Conservation (phyloP, 2,329 filamentous ascomycete species). For the Colletotrichum abscissum region DNA sequence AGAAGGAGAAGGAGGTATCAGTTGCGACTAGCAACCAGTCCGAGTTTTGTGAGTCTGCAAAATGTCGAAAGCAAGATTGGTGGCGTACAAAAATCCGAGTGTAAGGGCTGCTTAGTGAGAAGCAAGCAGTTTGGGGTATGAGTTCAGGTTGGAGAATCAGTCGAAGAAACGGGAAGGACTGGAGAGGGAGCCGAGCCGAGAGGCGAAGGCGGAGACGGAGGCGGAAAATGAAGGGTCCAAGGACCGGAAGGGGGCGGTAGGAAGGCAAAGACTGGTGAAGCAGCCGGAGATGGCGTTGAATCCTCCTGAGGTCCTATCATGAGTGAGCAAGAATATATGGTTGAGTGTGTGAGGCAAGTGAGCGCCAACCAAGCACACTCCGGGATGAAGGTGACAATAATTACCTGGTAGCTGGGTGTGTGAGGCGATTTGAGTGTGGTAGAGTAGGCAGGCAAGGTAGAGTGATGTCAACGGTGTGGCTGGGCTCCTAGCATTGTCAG, state of each 20-base stretch:
- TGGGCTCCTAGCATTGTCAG: conserved; percentile 3
- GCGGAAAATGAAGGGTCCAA: conserved; percentile 9
- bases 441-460: neutral
- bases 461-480: conserved; percentile 31
- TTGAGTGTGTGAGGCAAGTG: neutral
- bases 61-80: neutral
- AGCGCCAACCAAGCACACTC: neutral
- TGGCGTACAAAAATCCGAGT: too few species aligned
- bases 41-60: neutral
- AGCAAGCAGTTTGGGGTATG: neutral
- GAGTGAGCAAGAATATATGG: neutral
- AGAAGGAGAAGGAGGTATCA: neutral
- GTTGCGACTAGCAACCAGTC: neutral
- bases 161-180: conserved; percentile 4
- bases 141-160: neutral
- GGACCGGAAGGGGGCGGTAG: neutral
- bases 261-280: neutral
- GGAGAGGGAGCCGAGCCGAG: conserved; percentile 20
- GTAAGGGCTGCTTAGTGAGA: neutral
- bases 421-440: neutral
- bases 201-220: conserved; percentile 23
- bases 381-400: neutral
- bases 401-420: neutral
- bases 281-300: neutral
- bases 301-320: neutral